Evolutionary conservation across 345 rosid genomes (phyloP), one percentile per base, ranked within the genome.

Genomic region (Streptanthus diversifolius): DNA sequence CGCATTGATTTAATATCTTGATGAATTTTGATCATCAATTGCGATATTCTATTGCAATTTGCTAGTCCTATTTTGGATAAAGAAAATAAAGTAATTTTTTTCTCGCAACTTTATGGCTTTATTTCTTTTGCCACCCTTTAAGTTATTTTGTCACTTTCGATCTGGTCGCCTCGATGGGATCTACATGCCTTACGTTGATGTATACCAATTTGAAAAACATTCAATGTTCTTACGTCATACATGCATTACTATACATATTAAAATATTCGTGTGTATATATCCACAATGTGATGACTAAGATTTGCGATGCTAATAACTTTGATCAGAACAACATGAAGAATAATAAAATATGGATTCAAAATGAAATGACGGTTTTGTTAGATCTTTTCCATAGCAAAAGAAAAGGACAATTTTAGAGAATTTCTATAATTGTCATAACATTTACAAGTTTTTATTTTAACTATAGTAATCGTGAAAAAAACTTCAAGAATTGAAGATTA

Each of bases 81-180:
- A 69, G 65, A 36, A 63, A 61, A 18, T 5, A 68, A 54, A 76
- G 51, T 18, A 39, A 27, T 27, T 62, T 37, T 56, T 48, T 66
- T 43, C 21, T 60, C 19, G 39, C 69, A 76, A 54, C 79, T 76
- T 76, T 76, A 61, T 69, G 59, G 75, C 79, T 76, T 69, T 76
- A 76, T 62, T 69, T 61, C 33, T 45, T 76, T 76, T 5, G 52
- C 36, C 71, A 76, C 25, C 65, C 71, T 70, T 69, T 69, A 43
- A 7, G 68, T 44, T 69, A 76, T 76, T 76, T 76, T 75, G 74
- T 62, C 74, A 69, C 74, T 32, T 68, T 75, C 79, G 74, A 75
- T 61, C 58, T 68, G 79, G 79, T 76, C 75, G 75, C 71, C 32
- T 54, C 19, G 53, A 63, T 76, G 75, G 79, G 79, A 76, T 76